Evolutionary conservation across 31 red algal genomes (phyloP).

Genomic region (Asparagopsis taxiformis): DNA sequence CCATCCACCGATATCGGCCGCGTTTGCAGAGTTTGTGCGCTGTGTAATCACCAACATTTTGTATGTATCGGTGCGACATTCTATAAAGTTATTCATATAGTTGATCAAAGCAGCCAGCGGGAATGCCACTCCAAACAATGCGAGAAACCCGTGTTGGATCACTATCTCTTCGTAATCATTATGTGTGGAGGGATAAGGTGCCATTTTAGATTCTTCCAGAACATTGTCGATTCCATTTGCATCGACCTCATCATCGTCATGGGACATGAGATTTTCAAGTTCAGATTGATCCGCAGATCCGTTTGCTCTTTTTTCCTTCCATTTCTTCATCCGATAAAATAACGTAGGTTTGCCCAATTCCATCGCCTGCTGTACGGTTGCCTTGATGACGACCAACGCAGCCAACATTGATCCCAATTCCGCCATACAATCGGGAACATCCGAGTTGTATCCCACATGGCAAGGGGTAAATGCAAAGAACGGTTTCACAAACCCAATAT

Average conservation of each 20-base stretch:
- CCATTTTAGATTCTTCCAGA: constrained; percentile 19
- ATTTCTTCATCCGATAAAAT: constrained; percentile 25
- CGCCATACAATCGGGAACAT: constrained; percentile 52
- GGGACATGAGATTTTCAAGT: too few species aligned
- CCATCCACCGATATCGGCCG: constrained; percentile 53
- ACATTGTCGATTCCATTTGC: constrained; percentile 1
- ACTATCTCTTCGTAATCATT: constrained; percentile 73
- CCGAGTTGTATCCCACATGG: constrained; percentile 17
- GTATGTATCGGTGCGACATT: constrained; percentile 66
- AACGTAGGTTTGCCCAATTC: constrained; percentile 59
- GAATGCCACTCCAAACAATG: constrained; percentile 64
- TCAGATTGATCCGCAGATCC: too few species aligned
- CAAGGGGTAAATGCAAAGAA: constrained; percentile 30
- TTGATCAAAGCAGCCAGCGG: constrained; percentile 64
- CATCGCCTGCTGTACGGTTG: constrained; percentile 62
- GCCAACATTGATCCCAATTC: constrained; percentile 54
- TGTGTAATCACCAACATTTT: constrained; percentile 56
- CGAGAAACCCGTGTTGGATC: constrained; percentile 68
- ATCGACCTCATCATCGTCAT: too few species aligned
- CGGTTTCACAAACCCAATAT: constrained; percentile 77
- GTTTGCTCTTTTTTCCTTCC: too few species aligned
- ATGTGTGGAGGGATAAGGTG: constrained; percentile 33
- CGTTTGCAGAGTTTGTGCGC: constrained; percentile 35
- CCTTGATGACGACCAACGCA: constrained; percentile 46
- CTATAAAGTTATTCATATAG: constrained; percentile 56